Conservation (phyloP, 78 protist species). For the Chrysochromulina tobinii region DNA sequence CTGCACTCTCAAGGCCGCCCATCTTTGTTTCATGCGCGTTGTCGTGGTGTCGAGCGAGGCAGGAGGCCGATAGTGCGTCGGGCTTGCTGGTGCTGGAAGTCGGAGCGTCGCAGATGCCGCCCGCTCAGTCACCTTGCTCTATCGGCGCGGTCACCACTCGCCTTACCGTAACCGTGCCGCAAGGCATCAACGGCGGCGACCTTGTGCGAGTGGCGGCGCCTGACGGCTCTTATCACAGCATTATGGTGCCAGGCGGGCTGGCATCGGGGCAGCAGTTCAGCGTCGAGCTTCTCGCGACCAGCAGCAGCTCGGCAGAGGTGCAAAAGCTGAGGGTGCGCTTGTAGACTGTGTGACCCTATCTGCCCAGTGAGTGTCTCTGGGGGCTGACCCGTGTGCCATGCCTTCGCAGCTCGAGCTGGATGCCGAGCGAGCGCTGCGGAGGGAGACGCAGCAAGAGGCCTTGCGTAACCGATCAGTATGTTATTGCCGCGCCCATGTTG, state of each 20-base stretch:
- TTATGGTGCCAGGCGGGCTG: not conserved
- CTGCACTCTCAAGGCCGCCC: too few species aligned
- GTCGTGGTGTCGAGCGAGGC: too few species aligned
- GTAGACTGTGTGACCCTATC: not conserved
- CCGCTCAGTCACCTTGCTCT: too few species aligned
- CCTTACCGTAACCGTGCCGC: not conserved
- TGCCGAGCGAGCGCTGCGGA: not conserved
- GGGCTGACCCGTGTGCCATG: not conserved
- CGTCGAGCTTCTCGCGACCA: not conserved
- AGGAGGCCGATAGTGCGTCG: too few species aligned
- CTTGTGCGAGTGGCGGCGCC: constrained; percentile 5
- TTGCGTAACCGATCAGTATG: not conserved
- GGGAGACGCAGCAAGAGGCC: not conserved
- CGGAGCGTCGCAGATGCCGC: too few species aligned
- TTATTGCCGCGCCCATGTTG: not conserved
- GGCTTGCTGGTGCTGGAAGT: too few species aligned
- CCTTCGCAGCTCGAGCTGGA: not conserved
- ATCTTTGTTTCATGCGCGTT: too few species aligned
- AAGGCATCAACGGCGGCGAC: not conserved
- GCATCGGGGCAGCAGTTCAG: not conserved
- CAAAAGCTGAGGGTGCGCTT: not conserved
- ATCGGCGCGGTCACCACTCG: not conserved
- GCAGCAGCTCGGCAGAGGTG: not conserved
- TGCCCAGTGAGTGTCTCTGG: not conserved
- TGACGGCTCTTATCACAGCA: not conserved